Base-by-base conservation (phyloP, 1,284 basidiomycete species). In the Pseudozyma sp. region DNA sequence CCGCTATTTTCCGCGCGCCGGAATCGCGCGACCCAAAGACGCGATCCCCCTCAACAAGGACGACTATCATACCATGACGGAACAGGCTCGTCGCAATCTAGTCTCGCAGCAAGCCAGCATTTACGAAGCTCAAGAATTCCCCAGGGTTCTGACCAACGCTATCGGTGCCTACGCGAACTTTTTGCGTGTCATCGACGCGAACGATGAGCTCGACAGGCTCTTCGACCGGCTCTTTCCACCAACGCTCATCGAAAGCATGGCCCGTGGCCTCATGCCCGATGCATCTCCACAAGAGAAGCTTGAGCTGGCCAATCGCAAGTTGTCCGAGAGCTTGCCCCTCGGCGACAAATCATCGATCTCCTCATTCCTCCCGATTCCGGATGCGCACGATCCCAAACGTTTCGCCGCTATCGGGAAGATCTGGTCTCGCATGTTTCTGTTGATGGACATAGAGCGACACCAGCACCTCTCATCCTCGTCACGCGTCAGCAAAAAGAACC, bases 211-310 rank as follows among this genome's bases (percentile, higher is more conserved):
- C 11, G 19, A 35, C 11, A 48, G 53, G 48, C 62, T 74, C 19
- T 69, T 66, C 16, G 62, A 69, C 16, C 42, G 31, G 2, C 44
- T 74, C 35, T 74, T 68, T 45, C 66, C 71, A 4, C 11, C 60
- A 0, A 7, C 29, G 5, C 19, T 54, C 44, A 45, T 73, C 44
- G 70, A 73, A 13, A 35, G 3, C 13, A 24, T 61, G 55, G 54
- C 61, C 9, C 54, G 50, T 29, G 56, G 57, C 6, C 42, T 63
- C 30, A 40, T 33, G 19, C 50, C 55, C 4, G 42, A 65, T 9
- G 61, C 65, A 7, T 61, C 60, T 5, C 51, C 65, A n/a, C 61
- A 69, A n/a, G 61, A 64, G n/a, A 69, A 69, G 61, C 61, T 69
- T 16, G 69, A 59, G 34, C 46, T 61, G 7, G 46, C 54, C 30